Conservation (phyloP, 352 stramenopile species). For the Pythium sukuiense region DNA sequence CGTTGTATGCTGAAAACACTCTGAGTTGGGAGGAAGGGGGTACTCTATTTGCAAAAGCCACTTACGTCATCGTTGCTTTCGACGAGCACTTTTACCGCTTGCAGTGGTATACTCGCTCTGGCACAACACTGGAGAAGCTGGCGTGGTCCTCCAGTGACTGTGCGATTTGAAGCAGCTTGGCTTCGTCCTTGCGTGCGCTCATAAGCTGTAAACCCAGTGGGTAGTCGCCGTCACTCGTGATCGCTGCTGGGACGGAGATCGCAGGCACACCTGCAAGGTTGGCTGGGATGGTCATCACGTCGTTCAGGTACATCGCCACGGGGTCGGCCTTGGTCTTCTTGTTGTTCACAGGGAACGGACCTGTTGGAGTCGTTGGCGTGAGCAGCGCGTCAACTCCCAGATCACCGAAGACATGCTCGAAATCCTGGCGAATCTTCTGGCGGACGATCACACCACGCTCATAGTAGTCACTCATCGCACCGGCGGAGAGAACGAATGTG, state of each 20-base stretch:
- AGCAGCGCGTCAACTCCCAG: conserved; percentile 83
- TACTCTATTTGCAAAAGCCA: conserved; percentile 8
- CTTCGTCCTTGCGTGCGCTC: conserved; percentile 59
- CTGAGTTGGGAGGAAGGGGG: not conserved
- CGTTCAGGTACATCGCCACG: conserved; percentile 89
- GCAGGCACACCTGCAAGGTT: conserved; percentile 88
- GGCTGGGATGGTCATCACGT: conserved; percentile 91
- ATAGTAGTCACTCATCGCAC: conserved; percentile 90
- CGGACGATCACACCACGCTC: conserved; percentile 81
- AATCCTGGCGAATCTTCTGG: conserved; percentile 78
- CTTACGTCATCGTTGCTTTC: not conserved
- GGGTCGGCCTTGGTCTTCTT: conserved; percentile 64
- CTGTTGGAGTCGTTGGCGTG: conserved; percentile 83
- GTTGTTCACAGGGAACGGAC: conserved; percentile 67
- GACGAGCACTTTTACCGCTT: conserved; percentile 20
- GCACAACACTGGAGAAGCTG: conserved; percentile 45
- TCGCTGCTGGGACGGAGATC: conserved; percentile 73
- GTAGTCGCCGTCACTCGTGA: conserved; percentile 54
- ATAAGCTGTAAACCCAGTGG: conserved; percentile 85
- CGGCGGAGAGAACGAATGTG: conserved; percentile 89
- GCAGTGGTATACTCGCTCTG: conserved; percentile 50
- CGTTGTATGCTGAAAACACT: not conserved
- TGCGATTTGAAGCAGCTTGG: conserved; percentile 59
- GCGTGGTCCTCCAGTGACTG: conserved; percentile 63
- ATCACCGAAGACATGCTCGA: conserved; percentile 52